These are phyloP conservation scores for Ilyonectria sp. DNA, from an alignment of 2,329 filamentous ascomycete species.

Conservation along the genomic window DNA sequence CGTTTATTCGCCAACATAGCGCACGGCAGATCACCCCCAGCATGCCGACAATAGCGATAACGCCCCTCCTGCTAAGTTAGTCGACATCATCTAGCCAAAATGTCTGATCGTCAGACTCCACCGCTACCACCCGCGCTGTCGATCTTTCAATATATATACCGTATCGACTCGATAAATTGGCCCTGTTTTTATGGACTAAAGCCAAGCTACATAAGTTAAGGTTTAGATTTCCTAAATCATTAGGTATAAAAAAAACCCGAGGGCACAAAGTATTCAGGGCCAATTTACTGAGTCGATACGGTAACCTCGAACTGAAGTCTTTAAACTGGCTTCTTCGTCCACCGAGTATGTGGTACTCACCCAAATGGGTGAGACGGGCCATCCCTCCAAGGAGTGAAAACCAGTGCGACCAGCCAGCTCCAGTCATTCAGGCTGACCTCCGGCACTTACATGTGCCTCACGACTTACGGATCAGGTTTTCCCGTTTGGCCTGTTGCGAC, in stretches of 20 bases:
- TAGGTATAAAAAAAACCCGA: too few species aligned
- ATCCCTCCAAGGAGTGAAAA: neutral
- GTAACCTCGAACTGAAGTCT: neutral
- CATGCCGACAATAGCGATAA: neutral
- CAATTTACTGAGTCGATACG: too few species aligned
- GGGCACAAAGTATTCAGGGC: too few species aligned
- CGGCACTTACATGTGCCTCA: constrained; percentile 7
- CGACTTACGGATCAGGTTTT: neutral
- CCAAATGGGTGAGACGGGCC: neutral
- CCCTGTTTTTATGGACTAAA: too few species aligned
- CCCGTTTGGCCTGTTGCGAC: neutral
- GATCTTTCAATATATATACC: neutral
- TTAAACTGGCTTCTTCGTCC: constrained; percentile 4
- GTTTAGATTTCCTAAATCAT: too few species aligned
- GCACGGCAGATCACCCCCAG: constrained; percentile 2
- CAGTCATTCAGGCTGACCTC: neutral
- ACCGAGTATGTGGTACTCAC: neutral
- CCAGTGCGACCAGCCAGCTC: neutral
- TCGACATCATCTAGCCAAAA: neutral
- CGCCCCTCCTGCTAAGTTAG: neutral
- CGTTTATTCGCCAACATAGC: neutral
- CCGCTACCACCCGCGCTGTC: constrained; percentile 3
- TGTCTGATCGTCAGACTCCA: constrained; percentile 12
- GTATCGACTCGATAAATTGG: too few species aligned
- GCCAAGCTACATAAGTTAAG: too few species aligned